Evolutionary conservation across 2,329 filamentous ascomycete species (phyloP).

Genomic region (Trichoderma sp.): DNA sequence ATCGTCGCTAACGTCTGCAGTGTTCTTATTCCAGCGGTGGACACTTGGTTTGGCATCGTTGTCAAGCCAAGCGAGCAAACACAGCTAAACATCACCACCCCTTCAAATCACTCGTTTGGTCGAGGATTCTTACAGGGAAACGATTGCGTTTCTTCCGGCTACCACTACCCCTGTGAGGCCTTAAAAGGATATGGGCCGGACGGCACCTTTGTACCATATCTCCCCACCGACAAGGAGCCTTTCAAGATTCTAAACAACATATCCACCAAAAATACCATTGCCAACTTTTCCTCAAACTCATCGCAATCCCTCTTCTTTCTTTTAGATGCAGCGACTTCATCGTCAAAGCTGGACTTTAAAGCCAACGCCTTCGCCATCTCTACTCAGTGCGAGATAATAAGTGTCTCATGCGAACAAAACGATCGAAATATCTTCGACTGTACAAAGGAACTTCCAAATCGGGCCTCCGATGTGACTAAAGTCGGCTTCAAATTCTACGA

Average conservation of each 20-base stretch:
- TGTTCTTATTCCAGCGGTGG: neutral
- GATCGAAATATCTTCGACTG: neutral
- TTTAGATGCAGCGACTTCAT: neutral
- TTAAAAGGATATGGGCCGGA: neutral
- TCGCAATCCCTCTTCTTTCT: neutral
- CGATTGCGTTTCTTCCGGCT: neutral
- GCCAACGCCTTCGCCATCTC: neutral
- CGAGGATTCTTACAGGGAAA: neutral
- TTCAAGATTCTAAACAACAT: neutral
- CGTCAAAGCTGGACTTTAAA: neutral
- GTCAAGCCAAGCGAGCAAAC: neutral
- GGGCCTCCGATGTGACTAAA: neutral
- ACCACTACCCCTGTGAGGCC: neutral
- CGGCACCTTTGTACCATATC: neutral
- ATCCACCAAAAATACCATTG: neutral
- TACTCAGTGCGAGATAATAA: neutral
- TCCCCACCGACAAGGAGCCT: neutral
- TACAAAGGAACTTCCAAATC: neutral
- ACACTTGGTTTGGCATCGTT: slow-evolving; percentile 5
- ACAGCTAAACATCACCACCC: neutral
- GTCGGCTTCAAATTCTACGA: neutral
- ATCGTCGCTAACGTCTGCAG: neutral
- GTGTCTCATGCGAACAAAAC: neutral
- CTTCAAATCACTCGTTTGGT: neutral
- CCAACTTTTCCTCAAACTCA: neutral